Evolutionary conservation across 2,329 filamentous ascomycete genomes (phyloP).

Genomic region (Penicillium expansum): DNA sequence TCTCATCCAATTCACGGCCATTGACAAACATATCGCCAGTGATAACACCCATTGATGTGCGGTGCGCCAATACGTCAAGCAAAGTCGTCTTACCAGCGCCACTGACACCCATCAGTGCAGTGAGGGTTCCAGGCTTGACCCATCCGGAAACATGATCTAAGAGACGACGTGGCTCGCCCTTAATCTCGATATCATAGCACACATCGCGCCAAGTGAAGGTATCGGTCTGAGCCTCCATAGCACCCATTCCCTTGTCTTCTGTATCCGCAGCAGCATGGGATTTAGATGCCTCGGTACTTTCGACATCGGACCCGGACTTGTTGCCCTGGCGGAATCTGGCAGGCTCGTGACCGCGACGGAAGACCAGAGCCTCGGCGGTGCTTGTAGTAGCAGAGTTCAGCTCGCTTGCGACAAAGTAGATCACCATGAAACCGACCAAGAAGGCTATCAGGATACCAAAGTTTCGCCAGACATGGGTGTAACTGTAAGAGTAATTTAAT

Average conservation of each 20-base stretch:
- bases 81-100: constrained; percentile 90
- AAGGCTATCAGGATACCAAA: constrained; percentile 67
- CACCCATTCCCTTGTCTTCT: constrained; percentile 9
- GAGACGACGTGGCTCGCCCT: constrained; percentile 68
- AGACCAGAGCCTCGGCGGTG: constrained; percentile 73
- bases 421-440: constrained; percentile 57
- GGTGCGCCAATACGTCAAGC: constrained; percentile 77
- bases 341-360: constrained; percentile 56
- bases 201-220: constrained; percentile 82
- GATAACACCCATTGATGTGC: constrained; percentile 82
- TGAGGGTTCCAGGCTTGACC: constrained; percentile 88
- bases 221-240: constrained; percentile 62
- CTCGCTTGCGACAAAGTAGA: constrained; percentile 54
- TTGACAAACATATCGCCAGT: constrained; percentile 81
- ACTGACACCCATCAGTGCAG: constrained; percentile 84
- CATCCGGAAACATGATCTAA: constrained; percentile 84
- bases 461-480: constrained; percentile 64
- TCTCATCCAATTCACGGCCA: constrained; percentile 62
- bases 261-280: neutral
- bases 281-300: constrained; percentile 1
- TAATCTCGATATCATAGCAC: constrained; percentile 75
- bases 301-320: constrained; percentile 49
- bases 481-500: constrained; percentile 56
- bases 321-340: constrained; percentile 5
- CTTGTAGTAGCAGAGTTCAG: constrained; percentile 62